Percentiles rank a stretch among this genome's conserved stretches.
phyloP scores from a whole-genome alignment of 2,329 filamentous ascomycete species.

The Tothia fuscella region DNA sequence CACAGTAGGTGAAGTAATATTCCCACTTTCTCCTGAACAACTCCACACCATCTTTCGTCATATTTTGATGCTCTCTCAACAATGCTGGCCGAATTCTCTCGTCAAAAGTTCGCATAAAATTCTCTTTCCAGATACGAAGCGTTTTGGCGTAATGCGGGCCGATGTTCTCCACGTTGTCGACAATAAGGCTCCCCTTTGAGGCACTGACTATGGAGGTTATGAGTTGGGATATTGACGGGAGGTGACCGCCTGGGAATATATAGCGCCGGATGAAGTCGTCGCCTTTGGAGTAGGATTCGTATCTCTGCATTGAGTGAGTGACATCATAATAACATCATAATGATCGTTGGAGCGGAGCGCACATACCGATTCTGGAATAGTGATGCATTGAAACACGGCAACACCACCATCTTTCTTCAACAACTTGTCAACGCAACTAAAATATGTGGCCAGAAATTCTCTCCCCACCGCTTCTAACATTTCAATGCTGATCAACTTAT shows the following conservation, averaged over 20 bases:
- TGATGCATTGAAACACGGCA: conserved; percentile 65
- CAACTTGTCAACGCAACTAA: conserved; percentile 49
- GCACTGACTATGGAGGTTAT: conserved; percentile 50
- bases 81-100: conserved; percentile 48
- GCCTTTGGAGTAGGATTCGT: conserved; percentile 52
- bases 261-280: conserved; percentile 68
- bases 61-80: conserved; percentile 43
- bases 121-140: conserved; percentile 54
- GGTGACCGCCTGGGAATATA: conserved; percentile 67
- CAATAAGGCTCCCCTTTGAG: conserved; percentile 49
- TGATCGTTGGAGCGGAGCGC: neutral
- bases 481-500: conserved; percentile 64
- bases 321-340: neutral
- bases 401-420: conserved; percentile 55
- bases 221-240: conserved; percentile 55
- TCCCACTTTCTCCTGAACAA: conserved; percentile 63
- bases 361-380: conserved; percentile 51
- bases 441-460: conserved; percentile 57
- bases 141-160: conserved; percentile 63
- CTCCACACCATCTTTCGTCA: conserved; percentile 50
- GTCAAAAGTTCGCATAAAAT: conserved; percentile 52
- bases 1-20: conserved; percentile 68
- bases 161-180: conserved; percentile 59
- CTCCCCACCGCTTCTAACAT: conserved; percentile 66
- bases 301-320: conserved; percentile 35